A percentile compares a stretch with the other conserved stretches of the same genome.
phyloP scores from a whole-genome alignment of 1,139 yeast species.

The Yamadazyma sp. region DNA sequence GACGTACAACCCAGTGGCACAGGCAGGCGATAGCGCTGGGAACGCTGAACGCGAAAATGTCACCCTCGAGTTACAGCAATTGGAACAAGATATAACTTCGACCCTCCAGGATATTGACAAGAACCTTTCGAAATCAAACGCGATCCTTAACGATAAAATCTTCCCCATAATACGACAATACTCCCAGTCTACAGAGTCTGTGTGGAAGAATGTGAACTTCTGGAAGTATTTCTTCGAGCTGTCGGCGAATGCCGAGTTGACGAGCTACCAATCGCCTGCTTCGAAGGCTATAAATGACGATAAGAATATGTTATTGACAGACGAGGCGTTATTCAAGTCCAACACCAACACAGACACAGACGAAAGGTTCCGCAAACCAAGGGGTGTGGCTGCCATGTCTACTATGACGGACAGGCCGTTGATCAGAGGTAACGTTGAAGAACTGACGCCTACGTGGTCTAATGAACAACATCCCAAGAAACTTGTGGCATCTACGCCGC shows the following conservation, averaged over 20 bases:
- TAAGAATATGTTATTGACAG: constrained; percentile 17
- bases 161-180: constrained; percentile 63
- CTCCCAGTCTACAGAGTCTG: constrained; percentile 51
- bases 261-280: constrained; percentile 55
- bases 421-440: constrained; percentile 26
- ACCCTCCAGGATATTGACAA: constrained; percentile 79
- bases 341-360: background rate
- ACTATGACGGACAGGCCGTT: constrained; percentile 17
- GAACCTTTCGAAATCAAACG: constrained; percentile 63
- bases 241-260: constrained; percentile 67
- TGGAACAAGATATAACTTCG: constrained; percentile 81
- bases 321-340: constrained; percentile 19
- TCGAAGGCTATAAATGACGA: constrained; percentile 18
- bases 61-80: constrained; percentile 60
- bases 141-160: constrained; percentile 59
- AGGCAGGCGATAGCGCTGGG: constrained; percentile 1
- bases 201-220: constrained; percentile 63
- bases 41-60: constrained; percentile 27
- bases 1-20: constrained; percentile 19
- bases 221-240: constrained; percentile 79
- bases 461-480: constrained; percentile 26
- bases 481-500: constrained; percentile 36
- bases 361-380: constrained; percentile 1
- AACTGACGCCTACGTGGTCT: constrained; percentile 42
- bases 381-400: background rate